Evolutionary conservation across 2,329 filamentous ascomycete species (phyloP).

Genomic region (Chrysosporium keratinophilum): DNA sequence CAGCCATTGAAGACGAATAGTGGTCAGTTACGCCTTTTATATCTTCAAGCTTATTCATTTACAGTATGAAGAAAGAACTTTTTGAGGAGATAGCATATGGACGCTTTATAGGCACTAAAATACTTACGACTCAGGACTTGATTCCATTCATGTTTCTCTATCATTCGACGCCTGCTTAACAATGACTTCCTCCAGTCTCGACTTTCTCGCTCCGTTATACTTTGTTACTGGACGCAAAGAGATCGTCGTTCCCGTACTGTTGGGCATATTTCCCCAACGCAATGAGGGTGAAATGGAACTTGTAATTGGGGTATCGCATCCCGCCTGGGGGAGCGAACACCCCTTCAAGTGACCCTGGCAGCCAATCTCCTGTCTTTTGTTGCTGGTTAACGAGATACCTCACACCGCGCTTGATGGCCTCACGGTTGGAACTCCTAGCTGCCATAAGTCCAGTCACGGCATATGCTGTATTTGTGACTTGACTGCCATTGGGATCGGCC

Average conservation of each 20-base stretch:
- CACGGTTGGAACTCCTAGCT: background rate
- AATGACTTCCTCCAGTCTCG: too few species aligned
- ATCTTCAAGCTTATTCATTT: too few species aligned
- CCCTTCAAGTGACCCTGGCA: background rate
- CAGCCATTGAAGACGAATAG: too few species aligned
- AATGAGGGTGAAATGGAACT: slow-evolving; percentile 4
- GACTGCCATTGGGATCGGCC: background rate
- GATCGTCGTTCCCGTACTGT: background rate
- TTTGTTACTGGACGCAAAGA: too few species aligned
- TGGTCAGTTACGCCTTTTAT: too few species aligned
- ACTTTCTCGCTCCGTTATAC: too few species aligned
- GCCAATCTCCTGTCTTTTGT: slow-evolving; percentile 2
- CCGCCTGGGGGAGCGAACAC: background rate
- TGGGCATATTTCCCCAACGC: background rate
- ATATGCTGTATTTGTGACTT: slow-evolving; percentile 2
- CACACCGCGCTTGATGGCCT: background rate
- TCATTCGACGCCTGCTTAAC: too few species aligned
- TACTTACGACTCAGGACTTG: too few species aligned
- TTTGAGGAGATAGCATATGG: too few species aligned
- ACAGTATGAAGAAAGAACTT: too few species aligned
- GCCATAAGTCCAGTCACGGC: background rate
- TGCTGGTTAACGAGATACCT: background rate
- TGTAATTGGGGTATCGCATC: slow-evolving; percentile 3
- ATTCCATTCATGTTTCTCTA: too few species aligned
- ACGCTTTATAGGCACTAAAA: too few species aligned